Percentiles rank a stretch among this genome's conserved stretches.
Conservation (phyloP, 441 rosid species). For the Erodium chrysanthum region DNA sequence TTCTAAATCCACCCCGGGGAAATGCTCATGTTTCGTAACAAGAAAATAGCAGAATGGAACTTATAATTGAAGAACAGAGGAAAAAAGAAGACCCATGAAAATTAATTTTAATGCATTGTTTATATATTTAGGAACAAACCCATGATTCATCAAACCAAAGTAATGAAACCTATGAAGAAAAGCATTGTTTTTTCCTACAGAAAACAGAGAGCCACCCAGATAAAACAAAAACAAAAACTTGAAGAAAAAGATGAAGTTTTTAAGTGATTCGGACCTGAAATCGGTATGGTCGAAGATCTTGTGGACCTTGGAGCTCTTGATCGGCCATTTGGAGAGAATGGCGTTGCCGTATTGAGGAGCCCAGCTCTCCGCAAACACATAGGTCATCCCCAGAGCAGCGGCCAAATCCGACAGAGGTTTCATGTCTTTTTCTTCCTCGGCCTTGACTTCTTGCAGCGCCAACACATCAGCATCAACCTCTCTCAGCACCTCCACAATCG, state of each 20-base stretch:
- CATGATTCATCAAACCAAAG: neutral
- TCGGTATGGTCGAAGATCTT: slow-evolving; percentile 71
- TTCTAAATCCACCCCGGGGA: no score
- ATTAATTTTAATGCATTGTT: no score
- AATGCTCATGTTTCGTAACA: no score
- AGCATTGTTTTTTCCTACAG: neutral
- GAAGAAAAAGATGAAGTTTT: neutral
- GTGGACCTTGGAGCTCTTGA: slow-evolving; percentile 62
- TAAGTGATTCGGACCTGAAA: slow-evolving; percentile 45
- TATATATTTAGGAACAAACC: neutral
- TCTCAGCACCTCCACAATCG: slow-evolving; percentile 62
- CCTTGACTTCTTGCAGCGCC: slow-evolving; percentile 85
- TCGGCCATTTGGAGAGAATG: slow-evolving; percentile 65
- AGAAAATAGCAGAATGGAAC: no score
- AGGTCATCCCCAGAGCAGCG: slow-evolving; percentile 61
- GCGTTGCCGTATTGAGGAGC: slow-evolving; percentile 74
- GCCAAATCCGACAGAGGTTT: slow-evolving; percentile 81
- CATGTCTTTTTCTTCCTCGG: slow-evolving; percentile 78
- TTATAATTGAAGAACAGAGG: no score
- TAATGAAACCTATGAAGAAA: neutral
- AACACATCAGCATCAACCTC: slow-evolving; percentile 71
- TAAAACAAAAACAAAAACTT: no score
- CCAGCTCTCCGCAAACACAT: slow-evolving; percentile 87
- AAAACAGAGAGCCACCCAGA: neutral
- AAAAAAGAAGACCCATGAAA: no score